Percentiles rank a stretch among this genome's conserved stretches.
These are phyloP conservation scores for Spinellus fusiger DNA, from an alignment of 192 early-diverging fungal genomes.

Conservation along the genomic window DNA sequence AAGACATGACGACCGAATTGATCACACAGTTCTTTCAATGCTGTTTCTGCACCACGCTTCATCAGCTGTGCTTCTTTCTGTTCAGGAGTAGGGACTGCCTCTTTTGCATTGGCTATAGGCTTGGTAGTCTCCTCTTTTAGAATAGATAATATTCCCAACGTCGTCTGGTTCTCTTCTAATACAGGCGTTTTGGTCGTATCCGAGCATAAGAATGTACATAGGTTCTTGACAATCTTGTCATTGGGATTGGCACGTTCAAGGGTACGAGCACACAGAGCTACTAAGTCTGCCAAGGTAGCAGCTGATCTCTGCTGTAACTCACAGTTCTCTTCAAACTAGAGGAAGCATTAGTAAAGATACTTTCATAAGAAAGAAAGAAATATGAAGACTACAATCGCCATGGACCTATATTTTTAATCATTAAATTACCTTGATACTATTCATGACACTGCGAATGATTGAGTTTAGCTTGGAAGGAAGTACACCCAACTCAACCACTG, in stretches of 20 bases:
- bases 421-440: slow-evolving; percentile 67
- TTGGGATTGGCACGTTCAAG: slow-evolving; percentile 42
- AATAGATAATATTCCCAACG: slow-evolving; percentile 45
- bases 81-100: slow-evolving; percentile 24
- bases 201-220: slow-evolving; percentile 77
- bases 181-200: slow-evolving; percentile 72
- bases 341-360: neutral
- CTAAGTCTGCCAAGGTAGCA: slow-evolving; percentile 43
- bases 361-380: neutral
- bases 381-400: neutral
- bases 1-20: slow-evolving; percentile 64
- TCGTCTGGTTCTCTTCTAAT: slow-evolving; percentile 38
- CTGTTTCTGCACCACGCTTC: slow-evolving; percentile 60
- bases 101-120: slow-evolving; percentile 26
- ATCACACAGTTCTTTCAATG: slow-evolving; percentile 55
- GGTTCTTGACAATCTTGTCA: slow-evolving; percentile 87
- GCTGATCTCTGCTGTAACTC: slow-evolving; percentile 51
- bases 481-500: slow-evolving; percentile 68
- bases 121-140: slow-evolving; percentile 38
- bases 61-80: slow-evolving; percentile 48
- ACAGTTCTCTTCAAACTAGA: slow-evolving; percentile 57
- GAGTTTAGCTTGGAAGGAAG: slow-evolving; percentile 81
- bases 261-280: slow-evolving; percentile 45
- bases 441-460: slow-evolving; percentile 84
- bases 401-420: neutral